Evolutionary conservation across 2,329 filamentous ascomycete genomes (phyloP).

Genomic region (Diaporthe capsici): DNA sequence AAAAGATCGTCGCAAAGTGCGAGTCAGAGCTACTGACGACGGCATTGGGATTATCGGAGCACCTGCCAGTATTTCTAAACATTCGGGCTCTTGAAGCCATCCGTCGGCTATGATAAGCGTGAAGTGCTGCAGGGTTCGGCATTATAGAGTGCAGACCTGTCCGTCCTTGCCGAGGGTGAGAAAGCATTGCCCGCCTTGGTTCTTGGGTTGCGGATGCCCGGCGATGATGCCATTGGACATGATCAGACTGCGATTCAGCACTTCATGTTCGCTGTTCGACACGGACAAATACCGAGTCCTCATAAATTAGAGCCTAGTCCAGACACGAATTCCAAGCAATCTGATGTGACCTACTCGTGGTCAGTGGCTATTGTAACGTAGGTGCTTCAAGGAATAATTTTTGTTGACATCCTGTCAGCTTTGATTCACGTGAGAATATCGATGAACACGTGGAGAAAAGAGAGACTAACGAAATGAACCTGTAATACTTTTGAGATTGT

Average conservation of each 20-base stretch:
- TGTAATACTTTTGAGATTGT: background rate
- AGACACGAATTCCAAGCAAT: background rate
- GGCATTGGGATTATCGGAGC: conserved; percentile 7
- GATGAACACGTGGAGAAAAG: background rate
- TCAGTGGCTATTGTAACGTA: background rate
- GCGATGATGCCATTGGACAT: background rate
- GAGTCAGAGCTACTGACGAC: background rate
- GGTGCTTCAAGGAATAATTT: background rate
- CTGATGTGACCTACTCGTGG: background rate
- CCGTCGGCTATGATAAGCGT: conserved; percentile 4
- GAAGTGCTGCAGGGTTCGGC: background rate
- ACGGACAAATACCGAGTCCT: background rate
- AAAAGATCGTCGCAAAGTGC: conserved; percentile 20
- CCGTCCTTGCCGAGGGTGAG: background rate
- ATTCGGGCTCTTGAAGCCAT: conserved; percentile 18
- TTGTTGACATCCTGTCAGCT: background rate
- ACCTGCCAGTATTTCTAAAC: background rate
- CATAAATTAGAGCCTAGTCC: too few relatives aligned
- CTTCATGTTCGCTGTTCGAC: background rate
- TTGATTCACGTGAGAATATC: too few relatives aligned
- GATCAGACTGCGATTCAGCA: background rate
- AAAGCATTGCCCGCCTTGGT: background rate
- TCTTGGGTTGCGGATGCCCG: background rate
- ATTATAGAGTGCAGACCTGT: background rate
- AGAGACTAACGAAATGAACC: background rate